Evolutionary conservation across 106 monocot genomes (phyloP).

Genomic region (Vanilla planifolia): DNA sequence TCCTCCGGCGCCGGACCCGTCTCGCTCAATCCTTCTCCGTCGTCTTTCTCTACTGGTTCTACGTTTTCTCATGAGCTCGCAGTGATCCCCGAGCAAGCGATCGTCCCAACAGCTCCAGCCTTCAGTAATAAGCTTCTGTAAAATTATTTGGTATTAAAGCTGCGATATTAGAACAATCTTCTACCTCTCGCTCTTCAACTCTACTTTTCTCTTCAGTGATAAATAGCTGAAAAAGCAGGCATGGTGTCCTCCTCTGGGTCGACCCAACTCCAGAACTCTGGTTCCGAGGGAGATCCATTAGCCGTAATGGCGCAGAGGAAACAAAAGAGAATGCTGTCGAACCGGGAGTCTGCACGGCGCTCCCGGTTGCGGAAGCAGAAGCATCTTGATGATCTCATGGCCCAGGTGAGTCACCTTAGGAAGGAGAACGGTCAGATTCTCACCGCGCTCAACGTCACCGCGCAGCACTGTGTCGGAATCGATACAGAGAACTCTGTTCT

Average conservation of each 20-base stretch:
- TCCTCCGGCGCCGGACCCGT: constrained; percentile 40
- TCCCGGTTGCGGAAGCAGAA: constrained; percentile 59
- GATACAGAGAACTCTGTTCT: constrained; percentile 46
- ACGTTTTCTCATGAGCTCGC: constrained; percentile 53
- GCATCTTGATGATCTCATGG: constrained; percentile 42
- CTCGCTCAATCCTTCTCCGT: constrained; percentile 66
- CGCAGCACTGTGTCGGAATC: constrained; percentile 20
- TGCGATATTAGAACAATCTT: no score
- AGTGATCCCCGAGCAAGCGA: neutral
- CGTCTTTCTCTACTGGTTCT: constrained; percentile 83
- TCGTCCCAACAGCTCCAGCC: no score
- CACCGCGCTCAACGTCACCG: constrained; percentile 12
- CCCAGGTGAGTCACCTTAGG: constrained; percentile 28
- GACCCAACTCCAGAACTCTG: constrained; percentile 10
- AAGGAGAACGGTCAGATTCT: constrained; percentile 31
- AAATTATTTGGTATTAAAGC: neutral
- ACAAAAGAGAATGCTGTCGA: constrained; percentile 49
- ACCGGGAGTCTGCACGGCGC: constrained; percentile 58
- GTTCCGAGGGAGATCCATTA: constrained; percentile 17
- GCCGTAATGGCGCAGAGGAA: constrained; percentile 28
- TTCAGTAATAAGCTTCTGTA: no score
- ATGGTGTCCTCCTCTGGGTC: constrained; percentile 27
- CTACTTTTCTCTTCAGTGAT: neutral
- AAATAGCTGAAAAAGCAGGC: neutral
- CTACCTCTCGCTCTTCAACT: neutral